Evolutionary conservation across 352 stramenopile genomes (phyloP).

Genomic region (Pseudoperonospora humuli): DNA sequence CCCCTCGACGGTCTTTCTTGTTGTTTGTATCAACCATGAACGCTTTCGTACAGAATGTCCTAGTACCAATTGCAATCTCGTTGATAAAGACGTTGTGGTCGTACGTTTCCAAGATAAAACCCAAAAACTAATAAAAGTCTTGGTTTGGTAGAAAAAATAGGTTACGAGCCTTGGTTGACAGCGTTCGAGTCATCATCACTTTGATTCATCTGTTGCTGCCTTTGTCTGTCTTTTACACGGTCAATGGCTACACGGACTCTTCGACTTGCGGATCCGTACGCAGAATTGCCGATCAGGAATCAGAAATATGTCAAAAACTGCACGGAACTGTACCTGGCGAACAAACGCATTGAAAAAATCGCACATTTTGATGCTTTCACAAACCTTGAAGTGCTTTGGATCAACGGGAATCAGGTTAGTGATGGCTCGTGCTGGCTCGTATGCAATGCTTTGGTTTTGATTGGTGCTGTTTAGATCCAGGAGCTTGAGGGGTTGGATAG

Average conservation of each 20-base stretch:
- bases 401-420: slow-evolving; percentile 78
- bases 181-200: no score
- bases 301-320: slow-evolving; percentile 88
- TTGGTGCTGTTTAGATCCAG: slow-evolving; percentile 31
- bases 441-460: background rate
- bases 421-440: background rate
- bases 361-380: slow-evolving; percentile 82
- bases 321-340: slow-evolving; percentile 77
- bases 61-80: background rate
- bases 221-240: background rate
- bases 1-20: slow-evolving; percentile 71
- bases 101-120: slow-evolving; percentile 1
- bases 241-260: slow-evolving; percentile 12
- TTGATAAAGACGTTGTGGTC: slow-evolving; percentile 6
- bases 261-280: slow-evolving; percentile 55
- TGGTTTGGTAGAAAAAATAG: slow-evolving; percentile 12
- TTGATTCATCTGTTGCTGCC: background rate
- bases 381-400: slow-evolving; percentile 85
- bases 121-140: slow-evolving; percentile 9
- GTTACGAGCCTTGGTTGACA: no score
- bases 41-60: background rate
- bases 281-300: slow-evolving; percentile 81
- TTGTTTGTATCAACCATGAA: slow-evolving; percentile 66
- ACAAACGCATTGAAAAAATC: slow-evolving; percentile 71
- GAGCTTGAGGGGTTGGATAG: slow-evolving; percentile 58